Evolutionary conservation across 2,329 filamentous ascomycete genomes (phyloP).

Genomic region (Cryphonectria parasitica): DNA sequence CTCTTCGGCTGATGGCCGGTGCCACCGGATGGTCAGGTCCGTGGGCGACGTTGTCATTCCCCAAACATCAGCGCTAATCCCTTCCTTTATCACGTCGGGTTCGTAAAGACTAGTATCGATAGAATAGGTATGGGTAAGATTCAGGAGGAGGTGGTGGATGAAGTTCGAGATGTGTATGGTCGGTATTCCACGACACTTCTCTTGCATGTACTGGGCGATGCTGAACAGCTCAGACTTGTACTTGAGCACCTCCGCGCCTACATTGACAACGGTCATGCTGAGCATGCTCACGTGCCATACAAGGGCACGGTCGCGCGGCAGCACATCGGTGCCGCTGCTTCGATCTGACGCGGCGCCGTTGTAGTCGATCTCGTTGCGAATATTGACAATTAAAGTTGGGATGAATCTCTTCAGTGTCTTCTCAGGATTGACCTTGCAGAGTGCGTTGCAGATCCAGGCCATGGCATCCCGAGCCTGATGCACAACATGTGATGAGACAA

Average conservation of each 20-base stretch:
- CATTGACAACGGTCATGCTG: conserved; percentile 97
- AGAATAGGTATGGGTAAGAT: conserved; percentile 92
- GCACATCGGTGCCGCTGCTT: conserved; percentile 89
- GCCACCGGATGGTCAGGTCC: conserved; percentile 82
- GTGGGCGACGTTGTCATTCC: conserved; percentile 74
- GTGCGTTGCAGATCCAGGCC: conserved; percentile 95
- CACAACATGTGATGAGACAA: conserved; percentile 91
- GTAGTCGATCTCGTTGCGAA: conserved; percentile 94
- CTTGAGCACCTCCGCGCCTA: conserved; percentile 84
- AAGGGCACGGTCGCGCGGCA: conserved; percentile 87
- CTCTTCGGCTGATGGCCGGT: conserved; percentile 78
- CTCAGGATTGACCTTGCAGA: conserved; percentile 94
- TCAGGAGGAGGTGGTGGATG: conserved; percentile 93
- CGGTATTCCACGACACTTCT: conserved; percentile 89
- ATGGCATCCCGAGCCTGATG: conserved; percentile 97
- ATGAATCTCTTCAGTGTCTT: conserved; percentile 91
- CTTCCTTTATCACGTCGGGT: conserved; percentile 69
- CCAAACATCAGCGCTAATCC: conserved; percentile 81
- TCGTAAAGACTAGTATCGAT: conserved; percentile 89
- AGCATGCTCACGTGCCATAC: conserved; percentile 95
- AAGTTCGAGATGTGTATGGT: conserved; percentile 98
- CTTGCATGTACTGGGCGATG: conserved; percentile 94
- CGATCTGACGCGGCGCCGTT: conserved; percentile 95
- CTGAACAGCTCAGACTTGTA: conserved; percentile 89
- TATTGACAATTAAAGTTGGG: conserved; percentile 87